Conservation (phyloP, 345 rosid species). For the Melaleuca alternifolia region DNA sequence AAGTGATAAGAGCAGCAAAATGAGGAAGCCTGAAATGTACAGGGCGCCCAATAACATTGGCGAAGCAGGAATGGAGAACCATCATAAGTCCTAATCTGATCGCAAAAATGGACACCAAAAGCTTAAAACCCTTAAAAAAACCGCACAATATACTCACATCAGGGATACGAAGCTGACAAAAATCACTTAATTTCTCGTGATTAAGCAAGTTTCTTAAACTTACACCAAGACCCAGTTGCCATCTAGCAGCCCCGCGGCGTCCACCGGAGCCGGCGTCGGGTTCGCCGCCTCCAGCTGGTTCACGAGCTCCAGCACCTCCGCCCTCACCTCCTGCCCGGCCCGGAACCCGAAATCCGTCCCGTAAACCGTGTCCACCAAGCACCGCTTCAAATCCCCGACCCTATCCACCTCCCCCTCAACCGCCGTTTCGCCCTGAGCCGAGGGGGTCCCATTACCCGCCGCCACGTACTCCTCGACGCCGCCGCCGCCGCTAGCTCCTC, state of each 20-base stretch:
- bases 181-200: neutral
- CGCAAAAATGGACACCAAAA: neutral
- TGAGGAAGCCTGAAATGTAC: neutral
- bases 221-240: conserved; percentile 94
- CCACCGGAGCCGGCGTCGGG: conserved; percentile 63
- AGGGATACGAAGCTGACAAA: neutral
- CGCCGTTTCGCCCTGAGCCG: neutral
- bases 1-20: neutral
- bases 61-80: neutral
- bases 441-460: conserved; percentile 34
- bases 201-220: conserved; percentile 10
- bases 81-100: neutral
- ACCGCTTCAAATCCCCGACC: conserved; percentile 57
- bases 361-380: conserved; percentile 73
- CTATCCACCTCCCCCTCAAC: conserved; percentile 7
- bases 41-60: neutral
- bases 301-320: conserved; percentile 81
- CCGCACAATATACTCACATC: neutral
- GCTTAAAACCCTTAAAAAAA: neutral
- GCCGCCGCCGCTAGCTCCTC: neutral
- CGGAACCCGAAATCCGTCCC: conserved; percentile 77
- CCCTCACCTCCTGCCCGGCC: conserved; percentile 60
- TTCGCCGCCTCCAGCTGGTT: conserved; percentile 75
- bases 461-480: conserved; percentile 11
- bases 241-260: conserved; percentile 55